Evolutionary conservation across 805 yeast genomes (phyloP).

Genomic region (Huiozyma naganishii): DNA sequence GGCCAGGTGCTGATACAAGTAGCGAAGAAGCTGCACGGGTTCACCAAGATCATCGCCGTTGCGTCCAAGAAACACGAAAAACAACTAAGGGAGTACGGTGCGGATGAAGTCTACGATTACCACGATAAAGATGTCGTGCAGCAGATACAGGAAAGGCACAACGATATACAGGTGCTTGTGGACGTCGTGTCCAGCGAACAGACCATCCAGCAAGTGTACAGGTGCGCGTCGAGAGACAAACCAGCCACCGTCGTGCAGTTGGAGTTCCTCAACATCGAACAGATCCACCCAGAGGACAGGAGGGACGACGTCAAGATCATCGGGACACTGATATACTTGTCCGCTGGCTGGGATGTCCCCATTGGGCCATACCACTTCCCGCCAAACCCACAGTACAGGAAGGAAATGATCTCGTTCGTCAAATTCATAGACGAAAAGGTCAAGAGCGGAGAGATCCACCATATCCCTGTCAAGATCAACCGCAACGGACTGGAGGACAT

Average conservation of each 20-base stretch:
- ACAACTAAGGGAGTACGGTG: conserved; percentile 35
- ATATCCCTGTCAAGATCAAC: conserved; percentile 25
- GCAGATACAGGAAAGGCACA: conserved; percentile 28
- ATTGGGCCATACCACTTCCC: conserved; percentile 21
- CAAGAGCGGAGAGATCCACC: conserved; percentile 20
- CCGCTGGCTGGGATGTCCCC: conserved; percentile 27
- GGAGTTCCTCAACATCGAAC: conserved; percentile 14
- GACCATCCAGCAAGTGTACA: conserved; percentile 28
- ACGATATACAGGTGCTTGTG: conserved; percentile 22
- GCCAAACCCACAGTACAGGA: conserved; percentile 16
- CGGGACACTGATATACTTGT: conserved; percentile 30
- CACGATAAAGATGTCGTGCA: conserved; percentile 34
- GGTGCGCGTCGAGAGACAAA: conserved; percentile 25
- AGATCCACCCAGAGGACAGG: conserved; percentile 23
- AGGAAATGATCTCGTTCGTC: conserved; percentile 21
- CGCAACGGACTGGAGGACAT: conserved; percentile 23
- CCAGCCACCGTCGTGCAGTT: conserved; percentile 30
- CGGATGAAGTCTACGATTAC: conserved; percentile 41
- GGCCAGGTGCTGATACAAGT: conserved; percentile 50
- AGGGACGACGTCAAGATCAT: conserved; percentile 25
- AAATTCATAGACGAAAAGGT: conserved; percentile 16
- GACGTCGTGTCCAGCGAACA: conserved; percentile 26
- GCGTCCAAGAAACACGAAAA: conserved; percentile 38
- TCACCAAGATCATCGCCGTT: conserved; percentile 33
- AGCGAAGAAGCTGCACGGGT: conserved; percentile 37